phyloP scores from a whole-genome alignment of 345 rosid species.

The Hibiscus mutabilis region DNA sequence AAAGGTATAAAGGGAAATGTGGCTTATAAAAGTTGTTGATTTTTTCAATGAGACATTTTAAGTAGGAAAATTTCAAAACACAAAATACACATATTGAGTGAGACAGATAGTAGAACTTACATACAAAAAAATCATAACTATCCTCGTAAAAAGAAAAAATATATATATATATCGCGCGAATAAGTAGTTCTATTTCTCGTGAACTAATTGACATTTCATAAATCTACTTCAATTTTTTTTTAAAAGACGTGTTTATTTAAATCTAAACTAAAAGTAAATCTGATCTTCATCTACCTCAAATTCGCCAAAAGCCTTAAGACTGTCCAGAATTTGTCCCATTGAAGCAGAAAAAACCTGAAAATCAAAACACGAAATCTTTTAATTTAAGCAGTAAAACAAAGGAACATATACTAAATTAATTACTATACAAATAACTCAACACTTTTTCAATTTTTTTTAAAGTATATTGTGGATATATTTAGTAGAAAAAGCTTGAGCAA shows the following conservation, averaged over 20 bases:
- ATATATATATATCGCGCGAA: neutral
- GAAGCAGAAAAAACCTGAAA: constrained; percentile 77
- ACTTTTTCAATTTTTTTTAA: neutral
- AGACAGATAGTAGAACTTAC: too few relatives aligned
- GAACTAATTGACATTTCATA: neutral
- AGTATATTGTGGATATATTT: neutral
- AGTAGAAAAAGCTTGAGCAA: constrained; percentile 8
- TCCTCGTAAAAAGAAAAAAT: neutral
- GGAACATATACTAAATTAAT: neutral
- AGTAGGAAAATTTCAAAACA: too few relatives aligned
- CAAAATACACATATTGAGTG: too few relatives aligned
- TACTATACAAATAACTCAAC: neutral
- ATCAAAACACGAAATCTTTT: constrained; percentile 4
- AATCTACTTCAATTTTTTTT: neutral
- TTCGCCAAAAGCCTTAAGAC: constrained; percentile 85
- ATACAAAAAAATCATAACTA: neutral
- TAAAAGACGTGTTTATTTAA: neutral
- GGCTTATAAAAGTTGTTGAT: too few relatives aligned
- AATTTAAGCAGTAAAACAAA: neutral
- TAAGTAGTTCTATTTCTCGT: neutral
- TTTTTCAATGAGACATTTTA: too few relatives aligned
- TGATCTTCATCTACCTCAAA: constrained; percentile 62
- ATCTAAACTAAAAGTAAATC: neutral
- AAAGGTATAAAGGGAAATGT: too few relatives aligned
- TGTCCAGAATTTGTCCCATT: constrained; percentile 76